Conservation (phyloP, 345 rosid genomes). For the Citrus glauca region DNA sequence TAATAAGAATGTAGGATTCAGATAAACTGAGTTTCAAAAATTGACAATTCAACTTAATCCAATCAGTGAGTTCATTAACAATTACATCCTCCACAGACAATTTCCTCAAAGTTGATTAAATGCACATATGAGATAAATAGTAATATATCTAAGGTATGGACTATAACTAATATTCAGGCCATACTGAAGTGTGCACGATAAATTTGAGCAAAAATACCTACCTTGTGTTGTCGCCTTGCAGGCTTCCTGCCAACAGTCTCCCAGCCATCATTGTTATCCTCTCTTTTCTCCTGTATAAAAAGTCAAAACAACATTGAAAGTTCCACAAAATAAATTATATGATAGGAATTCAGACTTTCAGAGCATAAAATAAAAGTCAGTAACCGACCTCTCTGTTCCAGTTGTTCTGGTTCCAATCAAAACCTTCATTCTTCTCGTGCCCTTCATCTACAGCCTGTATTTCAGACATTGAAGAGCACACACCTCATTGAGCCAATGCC, state of each 20-base stretch:
- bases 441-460: constrained; percentile 28
- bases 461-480: background rate
- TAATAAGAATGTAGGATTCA: background rate
- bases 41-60: background rate
- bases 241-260: constrained; percentile 71
- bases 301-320: background rate
- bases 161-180: background rate
- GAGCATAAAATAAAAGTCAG: background rate
- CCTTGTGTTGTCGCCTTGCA: constrained; percentile 58
- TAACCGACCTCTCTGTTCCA: constrained; percentile 34
- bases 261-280: constrained; percentile 68
- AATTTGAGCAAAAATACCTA: constrained; percentile 5
- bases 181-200: background rate
- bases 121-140: background rate
- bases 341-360: background rate
- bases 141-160: background rate
- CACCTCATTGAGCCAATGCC: background rate
- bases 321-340: background rate
- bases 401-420: constrained; percentile 17
- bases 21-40: background rate
- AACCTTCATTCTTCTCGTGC: constrained; percentile 26
- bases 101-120: background rate
- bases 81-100: background rate
- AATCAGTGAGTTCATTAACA: background rate
- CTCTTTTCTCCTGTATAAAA: constrained; percentile 30